phyloP scores from a whole-genome alignment of 2,329 filamentous ascomycete species.

The Ramularia endophylla region DNA sequence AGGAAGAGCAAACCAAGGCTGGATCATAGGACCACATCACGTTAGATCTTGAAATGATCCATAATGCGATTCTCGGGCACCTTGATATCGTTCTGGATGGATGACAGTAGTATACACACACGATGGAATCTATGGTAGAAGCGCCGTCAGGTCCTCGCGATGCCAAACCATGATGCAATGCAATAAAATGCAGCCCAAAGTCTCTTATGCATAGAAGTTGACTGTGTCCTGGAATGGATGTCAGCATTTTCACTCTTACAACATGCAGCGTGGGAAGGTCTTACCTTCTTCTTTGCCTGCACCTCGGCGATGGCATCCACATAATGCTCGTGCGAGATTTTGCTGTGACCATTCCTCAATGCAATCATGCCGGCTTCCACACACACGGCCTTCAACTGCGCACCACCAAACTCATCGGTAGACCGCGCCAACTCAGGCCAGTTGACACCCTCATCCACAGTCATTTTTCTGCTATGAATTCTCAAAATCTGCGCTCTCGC shows the following conservation, averaged over 20 bases:
- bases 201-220: conserved; percentile 32
- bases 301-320: conserved; percentile 98
- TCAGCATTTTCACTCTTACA: conserved; percentile 8
- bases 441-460: conserved; percentile 85
- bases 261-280: not conserved
- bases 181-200: not conserved
- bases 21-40: no score
- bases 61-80: no score
- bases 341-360: conserved; percentile 84
- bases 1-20: not conserved
- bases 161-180: conserved; percentile 2
- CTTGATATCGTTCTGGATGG: no score
- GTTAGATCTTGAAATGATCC: no score
- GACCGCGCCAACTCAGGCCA: conserved; percentile 93
- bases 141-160: not conserved
- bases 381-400: conserved; percentile 96
- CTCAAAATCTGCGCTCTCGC: conserved; percentile 93
- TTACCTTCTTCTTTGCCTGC: conserved; percentile 84
- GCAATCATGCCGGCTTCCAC: conserved; percentile 99
- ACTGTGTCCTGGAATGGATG: conserved; percentile 26
- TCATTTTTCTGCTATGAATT: conserved; percentile 99
- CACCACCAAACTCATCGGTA: conserved; percentile 97
- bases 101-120: conserved; percentile 12
- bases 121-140: conserved; percentile 8
- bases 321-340: conserved; percentile 97